Percentiles rank a stretch among this genome's conserved stretches.
phyloP scores from a whole-genome alignment of 106 monocot genomes.

The Ottelia alismoides region DNA sequence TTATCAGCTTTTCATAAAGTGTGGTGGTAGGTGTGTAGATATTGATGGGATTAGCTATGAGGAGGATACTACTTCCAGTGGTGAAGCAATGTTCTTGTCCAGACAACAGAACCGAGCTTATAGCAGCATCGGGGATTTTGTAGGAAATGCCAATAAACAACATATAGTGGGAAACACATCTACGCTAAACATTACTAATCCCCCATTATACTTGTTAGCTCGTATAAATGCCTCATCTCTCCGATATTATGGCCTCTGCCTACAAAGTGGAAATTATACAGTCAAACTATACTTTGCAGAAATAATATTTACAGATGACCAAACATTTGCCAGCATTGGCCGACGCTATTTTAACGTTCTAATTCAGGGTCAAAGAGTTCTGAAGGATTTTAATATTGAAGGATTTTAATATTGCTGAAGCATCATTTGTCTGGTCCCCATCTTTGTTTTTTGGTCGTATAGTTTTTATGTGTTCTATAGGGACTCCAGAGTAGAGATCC shows the following conservation, averaged over 20 bases:
- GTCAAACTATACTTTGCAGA: slow-evolving; percentile 46
- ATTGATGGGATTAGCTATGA: slow-evolving; percentile 19
- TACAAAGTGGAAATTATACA: slow-evolving; percentile 30
- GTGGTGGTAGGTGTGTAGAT: slow-evolving; percentile 28
- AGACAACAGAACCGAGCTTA: slow-evolving; percentile 26
- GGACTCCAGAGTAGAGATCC: no score
- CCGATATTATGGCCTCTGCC: slow-evolving; percentile 46
- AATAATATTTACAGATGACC: slow-evolving; percentile 25
- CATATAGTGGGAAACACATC: slow-evolving; percentile 28
- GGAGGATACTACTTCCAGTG: slow-evolving; percentile 9
- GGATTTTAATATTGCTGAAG: no score
- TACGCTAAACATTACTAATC: slow-evolving; percentile 9
- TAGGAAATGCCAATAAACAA: slow-evolving; percentile 1
- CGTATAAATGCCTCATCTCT: slow-evolving; percentile 35
- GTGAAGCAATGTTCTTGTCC: slow-evolving; percentile 23
- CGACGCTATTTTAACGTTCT: slow-evolving; percentile 39
- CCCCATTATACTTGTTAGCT: slow-evolving; percentile 26
- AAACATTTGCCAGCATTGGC: slow-evolving; percentile 26
- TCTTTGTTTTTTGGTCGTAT: no score
- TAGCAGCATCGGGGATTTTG: slow-evolving; percentile 33
- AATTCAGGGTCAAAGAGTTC: no score
- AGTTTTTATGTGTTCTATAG: no score
- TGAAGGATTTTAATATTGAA: no score
- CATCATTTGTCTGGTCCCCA: no score
- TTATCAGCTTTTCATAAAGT: slow-evolving; percentile 41